Evolutionary conservation across 1,284 basidiomycete genomes (phyloP), one percentile per base, ranked within the genome.

Genomic region (Caloboletus inedulis): DNA sequence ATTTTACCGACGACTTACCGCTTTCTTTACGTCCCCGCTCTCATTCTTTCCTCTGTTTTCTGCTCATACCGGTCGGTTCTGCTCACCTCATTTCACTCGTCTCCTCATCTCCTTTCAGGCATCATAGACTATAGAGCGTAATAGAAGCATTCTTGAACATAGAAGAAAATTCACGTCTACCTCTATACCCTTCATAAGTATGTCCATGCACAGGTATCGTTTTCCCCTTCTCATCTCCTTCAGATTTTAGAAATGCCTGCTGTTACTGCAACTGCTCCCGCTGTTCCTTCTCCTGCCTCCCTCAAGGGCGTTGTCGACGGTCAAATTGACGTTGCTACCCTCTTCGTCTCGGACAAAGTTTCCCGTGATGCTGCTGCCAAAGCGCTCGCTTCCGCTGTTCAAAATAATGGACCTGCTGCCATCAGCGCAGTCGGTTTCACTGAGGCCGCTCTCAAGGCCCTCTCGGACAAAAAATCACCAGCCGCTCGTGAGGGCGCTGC

Each of bases 391-490:
- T 79, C 84, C 53, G 74, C 82, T 67, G 83, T 82, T 63, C 84
- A 91, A 85, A 90, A 90, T 75, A 85, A 94, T 61, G 94, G 94
- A 68, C 89, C 93, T 59, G 74, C 85, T 59, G 88, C 87, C 65
- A 82, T 98, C 68, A 79, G 81, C 63, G 78, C 85, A 62, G 77
- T 87, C 58, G 89, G 84, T 62, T 90, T 97, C 74, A 77, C 78
- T 53, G 87, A 89, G 59, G 92, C 93, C 63, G 77, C 87, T 62
- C 69, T 92, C 73, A 94, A 91, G 81, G 88, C 89, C 53, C 87
- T 94, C 59, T 79, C 78, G 71, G 93, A 96, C 84, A 96, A 95
- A 85, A 92, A 92, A 77, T 89, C 86, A 12, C 85, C 87, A 43
- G 84, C 86, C 58, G 84, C 87, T 59, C 91, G 93, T 69, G 90